Conservation (phyloP, 345 rosid genomes). For the Hypericum perforatum region DNA sequence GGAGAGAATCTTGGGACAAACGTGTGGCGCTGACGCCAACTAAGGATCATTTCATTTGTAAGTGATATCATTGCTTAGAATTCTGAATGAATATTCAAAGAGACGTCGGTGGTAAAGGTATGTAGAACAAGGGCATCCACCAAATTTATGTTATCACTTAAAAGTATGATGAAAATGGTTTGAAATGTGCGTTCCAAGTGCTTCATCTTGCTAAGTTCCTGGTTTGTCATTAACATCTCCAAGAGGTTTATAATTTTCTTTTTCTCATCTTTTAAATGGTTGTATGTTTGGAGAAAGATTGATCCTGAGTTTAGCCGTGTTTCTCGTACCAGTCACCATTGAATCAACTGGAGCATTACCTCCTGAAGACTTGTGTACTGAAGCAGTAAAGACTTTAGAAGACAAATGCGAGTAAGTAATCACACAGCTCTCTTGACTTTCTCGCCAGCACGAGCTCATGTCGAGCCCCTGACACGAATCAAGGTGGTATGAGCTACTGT, state of each 20-base stretch:
- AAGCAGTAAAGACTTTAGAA: conserved; percentile 86
- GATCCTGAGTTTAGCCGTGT: conserved; percentile 3
- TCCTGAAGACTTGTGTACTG: conserved; percentile 36
- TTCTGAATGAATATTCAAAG: background rate
- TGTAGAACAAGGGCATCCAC: too few species aligned
- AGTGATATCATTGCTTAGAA: conserved; percentile 21
- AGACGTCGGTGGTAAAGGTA: background rate
- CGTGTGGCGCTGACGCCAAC: conserved; percentile 54
- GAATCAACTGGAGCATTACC: conserved; percentile 85
- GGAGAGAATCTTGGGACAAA: conserved; percentile 44
- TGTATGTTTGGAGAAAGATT: too few species aligned
- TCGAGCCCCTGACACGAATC: too few species aligned
- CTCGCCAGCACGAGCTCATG: too few species aligned
- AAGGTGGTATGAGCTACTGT: too few species aligned
- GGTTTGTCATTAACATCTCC: conserved; percentile 1
- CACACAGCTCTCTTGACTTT: conserved; percentile 53
- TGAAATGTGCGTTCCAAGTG: too few species aligned
- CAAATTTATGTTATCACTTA: too few species aligned
- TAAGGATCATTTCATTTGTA: conserved; percentile 87
- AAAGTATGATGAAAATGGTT: too few species aligned
- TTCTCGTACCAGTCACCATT: conserved; percentile 45
- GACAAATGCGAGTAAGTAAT: conserved; percentile 67
- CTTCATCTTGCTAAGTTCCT: background rate
- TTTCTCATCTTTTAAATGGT: background rate
- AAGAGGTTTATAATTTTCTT: background rate